A percentile compares a stretch with the other conserved stretches of the same genome.
Evolutionary conservation across 768 basidiomycete genomes (phyloP).

Genomic region (Daedalea quercina): DNA sequence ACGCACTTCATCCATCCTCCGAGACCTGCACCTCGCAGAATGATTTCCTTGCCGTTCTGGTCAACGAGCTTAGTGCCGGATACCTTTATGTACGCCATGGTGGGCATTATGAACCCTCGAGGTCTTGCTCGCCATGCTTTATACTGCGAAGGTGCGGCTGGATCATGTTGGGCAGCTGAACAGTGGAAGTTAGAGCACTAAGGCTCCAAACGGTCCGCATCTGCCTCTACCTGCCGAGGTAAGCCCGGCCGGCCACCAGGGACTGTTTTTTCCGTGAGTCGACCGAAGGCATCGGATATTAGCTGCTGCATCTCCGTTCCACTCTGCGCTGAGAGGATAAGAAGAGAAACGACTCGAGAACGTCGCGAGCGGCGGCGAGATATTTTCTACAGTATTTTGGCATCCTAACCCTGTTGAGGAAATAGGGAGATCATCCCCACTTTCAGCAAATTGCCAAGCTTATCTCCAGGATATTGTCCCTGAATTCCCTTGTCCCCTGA

Average conservation of each 20-base stretch:
- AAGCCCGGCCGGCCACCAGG: neutral
- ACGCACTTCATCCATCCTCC: slow-evolving; percentile 82
- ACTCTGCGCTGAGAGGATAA: too few relatives aligned
- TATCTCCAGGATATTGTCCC: neutral
- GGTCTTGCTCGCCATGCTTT: neutral
- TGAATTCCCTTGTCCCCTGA: neutral
- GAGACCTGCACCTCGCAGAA: slow-evolving; percentile 67
- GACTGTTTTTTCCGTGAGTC: neutral
- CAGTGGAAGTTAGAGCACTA: too few relatives aligned
- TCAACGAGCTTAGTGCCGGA: slow-evolving; percentile 57
- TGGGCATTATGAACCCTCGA: neutral
- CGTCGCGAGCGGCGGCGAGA: too few relatives aligned
- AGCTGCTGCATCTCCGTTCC: too few relatives aligned
- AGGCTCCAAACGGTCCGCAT: neutral
- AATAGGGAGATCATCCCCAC: too few relatives aligned
- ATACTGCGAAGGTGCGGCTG: neutral
- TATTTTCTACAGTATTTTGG: too few relatives aligned
- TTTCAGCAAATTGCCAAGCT: neutral
- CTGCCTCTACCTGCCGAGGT: neutral
- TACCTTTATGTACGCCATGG: slow-evolving; percentile 32
- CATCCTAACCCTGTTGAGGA: too few relatives aligned
- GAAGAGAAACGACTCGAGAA: too few relatives aligned
- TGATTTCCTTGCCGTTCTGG: slow-evolving; percentile 46
- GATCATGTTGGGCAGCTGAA: neutral
- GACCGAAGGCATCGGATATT: too few relatives aligned